Evolutionary conservation across 257 asterid species (phyloP), one percentile per base, ranked within the genome.

Genomic region (Primulina tabacum): DNA sequence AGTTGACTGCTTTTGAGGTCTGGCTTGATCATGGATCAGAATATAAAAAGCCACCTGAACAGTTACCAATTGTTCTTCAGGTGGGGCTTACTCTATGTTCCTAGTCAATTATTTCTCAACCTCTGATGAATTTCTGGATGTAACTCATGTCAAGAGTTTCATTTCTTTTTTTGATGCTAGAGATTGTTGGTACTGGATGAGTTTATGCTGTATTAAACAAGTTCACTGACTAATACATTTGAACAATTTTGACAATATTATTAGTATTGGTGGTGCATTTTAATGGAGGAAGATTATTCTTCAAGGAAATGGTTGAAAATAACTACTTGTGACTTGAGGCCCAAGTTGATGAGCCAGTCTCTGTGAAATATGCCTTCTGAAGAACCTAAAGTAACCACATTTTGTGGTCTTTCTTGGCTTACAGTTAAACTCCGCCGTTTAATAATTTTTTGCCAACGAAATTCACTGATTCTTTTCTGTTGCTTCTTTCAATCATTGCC

Each of bases 11-110:
- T 34, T 94, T 94, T 88, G 99, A 94, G 80, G 96, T 94, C 67
- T 94, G 99, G 99, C 97, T 94, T 74, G 97, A 94, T 85, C 97
- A 91, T 85, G 99, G 99, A 77, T 94, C 99, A 62, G 95, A 94
- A 76, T 79, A 82, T 74, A 94, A 94, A 78, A 94, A 94, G 73
- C 97, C 96, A 65, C 99, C 97, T 5, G 99, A 94, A 64, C 99
- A 91, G 87, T 80, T 94, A 75, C 99, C 99, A 60, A 94, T 94
- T 75, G 99, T 94, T 81, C 97, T 94, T 77, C 99, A 94, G 99
- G 98, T 92, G 56, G 58, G 81, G 57, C 32, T 62, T 55, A 72
- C 65, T 56, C 63, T 57, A 55, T 66, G 64, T 56, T 65, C 65
- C 65, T 63, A 61, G 71, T 61, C 29, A 38, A 32, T 70, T 30